These are phyloP conservation scores for Acanthamoeba lenticulata DNA, from an alignment of 208 protist genomes.

Conservation along the genomic window DNA sequence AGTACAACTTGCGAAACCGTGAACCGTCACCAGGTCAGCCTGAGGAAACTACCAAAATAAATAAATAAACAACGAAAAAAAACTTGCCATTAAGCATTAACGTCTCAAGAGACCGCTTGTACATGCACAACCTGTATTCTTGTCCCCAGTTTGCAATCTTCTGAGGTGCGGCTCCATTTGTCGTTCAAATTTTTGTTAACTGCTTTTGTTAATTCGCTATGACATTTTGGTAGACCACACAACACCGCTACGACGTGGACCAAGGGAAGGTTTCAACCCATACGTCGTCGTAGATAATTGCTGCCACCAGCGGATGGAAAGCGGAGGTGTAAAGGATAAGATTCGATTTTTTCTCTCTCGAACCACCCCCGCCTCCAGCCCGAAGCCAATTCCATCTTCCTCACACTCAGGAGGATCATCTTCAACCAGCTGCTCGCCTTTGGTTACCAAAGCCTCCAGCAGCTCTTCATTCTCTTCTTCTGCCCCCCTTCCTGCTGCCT, in stretches of 20 bases:
- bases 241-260: too few species aligned
- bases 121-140: too few species aligned
- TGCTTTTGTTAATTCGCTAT: too few species aligned
- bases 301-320: neutral
- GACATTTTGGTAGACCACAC: too few species aligned
- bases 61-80: neutral
- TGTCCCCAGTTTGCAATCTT: too few species aligned
- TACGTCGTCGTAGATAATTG: too few species aligned
- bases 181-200: too few species aligned
- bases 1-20: too few species aligned
- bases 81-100: neutral
- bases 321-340: slow-evolving; percentile 24
- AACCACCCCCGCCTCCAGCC: neutral
- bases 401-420: neutral
- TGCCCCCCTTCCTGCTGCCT: neutral
- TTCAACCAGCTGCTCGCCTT: neutral
- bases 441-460: neutral
- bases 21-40: neutral
- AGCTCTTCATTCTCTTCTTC: neutral
- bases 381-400: too few species aligned
- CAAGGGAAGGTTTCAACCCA: too few species aligned
- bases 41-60: neutral
- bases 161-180: too few species aligned
- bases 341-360: neutral
- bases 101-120: too few species aligned